Conservation (phyloP, 495 filamentous ascomycete species). For the Trichocladium antarcticum region DNA sequence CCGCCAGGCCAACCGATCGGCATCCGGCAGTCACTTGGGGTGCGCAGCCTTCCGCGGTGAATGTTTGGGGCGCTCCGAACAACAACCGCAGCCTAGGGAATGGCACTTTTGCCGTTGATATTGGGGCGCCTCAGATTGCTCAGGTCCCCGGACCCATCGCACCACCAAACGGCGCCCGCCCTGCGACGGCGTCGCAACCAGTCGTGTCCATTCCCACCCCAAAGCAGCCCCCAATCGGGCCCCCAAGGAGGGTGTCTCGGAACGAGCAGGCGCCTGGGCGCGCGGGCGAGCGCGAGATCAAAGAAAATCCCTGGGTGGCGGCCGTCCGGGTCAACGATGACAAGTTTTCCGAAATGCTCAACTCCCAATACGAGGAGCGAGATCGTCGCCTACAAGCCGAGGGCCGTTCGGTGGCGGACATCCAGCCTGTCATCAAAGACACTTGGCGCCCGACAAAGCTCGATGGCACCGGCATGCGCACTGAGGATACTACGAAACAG, state of each 20-base stretch:
- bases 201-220: slow-evolving; percentile 5
- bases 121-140: slow-evolving; percentile 38
- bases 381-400: slow-evolving; percentile 23
- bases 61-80: slow-evolving; percentile 65
- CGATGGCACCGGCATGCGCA: slow-evolving; percentile 31
- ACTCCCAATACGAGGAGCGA: slow-evolving; percentile 18
- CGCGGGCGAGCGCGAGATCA: slow-evolving; percentile 3
- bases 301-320: slow-evolving; percentile 3
- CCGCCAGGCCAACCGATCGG: slow-evolving; percentile 25
- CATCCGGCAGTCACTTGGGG: slow-evolving; percentile 26
- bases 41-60: slow-evolving; percentile 38
- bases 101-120: slow-evolving; percentile 60
- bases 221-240: slow-evolving; percentile 32
- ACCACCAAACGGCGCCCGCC: slow-evolving; percentile 18
- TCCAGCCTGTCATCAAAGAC: slow-evolving; percentile 46
- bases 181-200: neutral
- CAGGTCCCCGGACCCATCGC: slow-evolving; percentile 37
- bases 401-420: slow-evolving; percentile 21
- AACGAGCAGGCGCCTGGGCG: neutral
- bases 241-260: slow-evolving; percentile 17
- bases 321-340: slow-evolving; percentile 20
- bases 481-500: slow-evolving; percentile 17
- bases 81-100: slow-evolving; percentile 63
- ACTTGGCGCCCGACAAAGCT: slow-evolving; percentile 51
- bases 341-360: slow-evolving; percentile 17